Conservation (phyloP, 805 yeast genomes). For the Lipomyces kockii region DNA sequence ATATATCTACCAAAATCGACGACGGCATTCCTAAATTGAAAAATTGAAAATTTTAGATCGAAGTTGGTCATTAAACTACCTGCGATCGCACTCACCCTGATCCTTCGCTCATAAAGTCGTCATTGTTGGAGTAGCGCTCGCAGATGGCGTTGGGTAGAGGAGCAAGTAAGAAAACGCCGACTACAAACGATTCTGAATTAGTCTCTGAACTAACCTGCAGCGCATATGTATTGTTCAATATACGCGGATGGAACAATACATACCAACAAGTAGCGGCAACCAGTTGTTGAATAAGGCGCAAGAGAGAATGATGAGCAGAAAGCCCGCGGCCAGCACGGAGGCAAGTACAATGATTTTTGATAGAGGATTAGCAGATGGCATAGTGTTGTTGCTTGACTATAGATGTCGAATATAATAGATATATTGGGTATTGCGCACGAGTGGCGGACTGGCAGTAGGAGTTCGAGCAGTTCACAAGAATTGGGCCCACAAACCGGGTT, state of each 20-base stretch:
- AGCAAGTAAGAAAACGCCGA: slow-evolving; percentile 67
- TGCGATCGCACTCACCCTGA: slow-evolving; percentile 45
- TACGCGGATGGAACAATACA: slow-evolving; percentile 39
- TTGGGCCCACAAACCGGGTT: neutral
- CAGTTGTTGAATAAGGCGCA: slow-evolving; percentile 89
- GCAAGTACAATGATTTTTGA: slow-evolving; percentile 79
- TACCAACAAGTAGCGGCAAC: slow-evolving; percentile 79
- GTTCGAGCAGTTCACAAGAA: no score
- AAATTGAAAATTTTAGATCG: slow-evolving; percentile 6
- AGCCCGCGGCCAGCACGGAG: slow-evolving; percentile 83
- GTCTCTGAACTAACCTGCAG: neutral
- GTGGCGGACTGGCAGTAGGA: no score
- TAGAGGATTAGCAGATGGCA: slow-evolving; percentile 58
- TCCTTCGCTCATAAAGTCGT: slow-evolving; percentile 68
- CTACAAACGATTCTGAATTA: slow-evolving; percentile 38
- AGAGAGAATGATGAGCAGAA: slow-evolving; percentile 82
- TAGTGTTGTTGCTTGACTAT: slow-evolving; percentile 8
- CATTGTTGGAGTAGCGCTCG: slow-evolving; percentile 51
- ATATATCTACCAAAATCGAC: slow-evolving; percentile 79
- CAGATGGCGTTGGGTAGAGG: slow-evolving; percentile 73
- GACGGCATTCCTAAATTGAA: slow-evolving; percentile 47
- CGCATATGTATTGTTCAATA: neutral
- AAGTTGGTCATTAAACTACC: neutral
- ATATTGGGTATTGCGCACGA: no score
- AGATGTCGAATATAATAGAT: neutral